Conservation (phyloP, 495 filamentous ascomycete species). For the Chaetomium tenue region DNA sequence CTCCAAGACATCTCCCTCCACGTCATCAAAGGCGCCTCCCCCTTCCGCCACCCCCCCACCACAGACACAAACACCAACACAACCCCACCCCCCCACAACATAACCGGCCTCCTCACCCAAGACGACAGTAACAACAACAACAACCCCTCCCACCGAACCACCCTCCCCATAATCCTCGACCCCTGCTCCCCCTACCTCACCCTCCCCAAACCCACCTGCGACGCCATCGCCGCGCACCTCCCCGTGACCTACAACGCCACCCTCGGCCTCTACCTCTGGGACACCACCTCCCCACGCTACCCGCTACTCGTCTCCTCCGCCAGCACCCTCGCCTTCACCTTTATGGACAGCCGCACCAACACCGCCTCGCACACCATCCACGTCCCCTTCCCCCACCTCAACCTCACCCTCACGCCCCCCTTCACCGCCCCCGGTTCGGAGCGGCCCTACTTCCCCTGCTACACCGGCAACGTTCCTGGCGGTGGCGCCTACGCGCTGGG, state of each 20-base stretch:
- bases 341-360: constrained; percentile 3
- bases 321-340: constrained; percentile 8
- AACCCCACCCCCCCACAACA: neutral
- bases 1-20: constrained; percentile 7
- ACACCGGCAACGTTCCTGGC: neutral
- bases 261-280: constrained; percentile 17
- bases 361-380: constrained; percentile 3
- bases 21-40: constrained; percentile 10
- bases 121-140: neutral
- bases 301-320: neutral
- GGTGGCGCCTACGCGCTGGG: constrained; percentile 5
- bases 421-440: neutral
- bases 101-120: constrained; percentile 1
- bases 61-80: too few species aligned
- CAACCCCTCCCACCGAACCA: neutral
- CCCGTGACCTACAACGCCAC: constrained; percentile 7
- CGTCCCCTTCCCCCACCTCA: constrained; percentile 17
- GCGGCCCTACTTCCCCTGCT: constrained; percentile 20
- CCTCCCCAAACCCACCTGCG: constrained; percentile 11
- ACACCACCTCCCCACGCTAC: constrained; percentile 13
- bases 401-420: constrained; percentile 9
- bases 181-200: constrained; percentile 16
- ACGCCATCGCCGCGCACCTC: constrained; percentile 13
- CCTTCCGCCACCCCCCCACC: neutral
- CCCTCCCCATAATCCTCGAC: constrained; percentile 8